Conservation (phyloP, 164 flowering plant genomes). For the Chimonanthus salicifolius region DNA sequence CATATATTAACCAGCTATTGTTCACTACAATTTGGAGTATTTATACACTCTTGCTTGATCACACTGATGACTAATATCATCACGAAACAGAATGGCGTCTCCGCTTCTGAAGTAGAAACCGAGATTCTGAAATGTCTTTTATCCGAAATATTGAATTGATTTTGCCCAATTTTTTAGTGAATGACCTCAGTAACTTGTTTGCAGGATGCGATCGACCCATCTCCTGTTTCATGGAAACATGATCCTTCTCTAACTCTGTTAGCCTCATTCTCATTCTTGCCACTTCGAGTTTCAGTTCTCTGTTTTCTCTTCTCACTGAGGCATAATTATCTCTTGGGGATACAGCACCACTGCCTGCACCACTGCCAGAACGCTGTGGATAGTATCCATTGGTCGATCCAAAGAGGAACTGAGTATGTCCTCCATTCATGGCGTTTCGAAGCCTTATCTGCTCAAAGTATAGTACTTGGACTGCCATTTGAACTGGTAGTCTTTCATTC, state of each 20-base stretch:
- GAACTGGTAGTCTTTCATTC: conserved; percentile 87
- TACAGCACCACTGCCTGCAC: conserved; percentile 87
- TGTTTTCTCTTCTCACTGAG: conserved; percentile 90
- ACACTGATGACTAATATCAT: neutral
- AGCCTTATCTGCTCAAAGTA: conserved; percentile 93
- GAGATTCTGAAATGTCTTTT: conserved; percentile 46
- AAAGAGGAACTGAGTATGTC: conserved; percentile 73
- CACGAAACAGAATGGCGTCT: conserved; percentile 60
- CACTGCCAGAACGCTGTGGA: conserved; percentile 74
- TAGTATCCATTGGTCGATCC: conserved; percentile 50
- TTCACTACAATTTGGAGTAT: neutral
- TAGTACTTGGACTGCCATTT: conserved; percentile 92
- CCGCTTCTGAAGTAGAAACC: conserved; percentile 66
- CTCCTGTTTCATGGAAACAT: conserved; percentile 92
- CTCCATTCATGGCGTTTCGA: conserved; percentile 81
- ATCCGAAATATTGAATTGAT: conserved; percentile 58
- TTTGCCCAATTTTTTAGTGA: conserved; percentile 60
- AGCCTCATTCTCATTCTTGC: conserved; percentile 98
- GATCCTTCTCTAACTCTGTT: conserved; percentile 90
- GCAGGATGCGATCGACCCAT: conserved; percentile 68
- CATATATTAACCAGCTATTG: neutral
- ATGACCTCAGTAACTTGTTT: conserved; percentile 63
- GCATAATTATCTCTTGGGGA: conserved; percentile 98
- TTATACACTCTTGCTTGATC: neutral
- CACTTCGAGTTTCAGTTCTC: conserved; percentile 93